These are phyloP conservation scores for Umbelopsis sp. DNA, from an alignment of 371 early-diverging fungal species.

Conservation along the genomic window DNA sequence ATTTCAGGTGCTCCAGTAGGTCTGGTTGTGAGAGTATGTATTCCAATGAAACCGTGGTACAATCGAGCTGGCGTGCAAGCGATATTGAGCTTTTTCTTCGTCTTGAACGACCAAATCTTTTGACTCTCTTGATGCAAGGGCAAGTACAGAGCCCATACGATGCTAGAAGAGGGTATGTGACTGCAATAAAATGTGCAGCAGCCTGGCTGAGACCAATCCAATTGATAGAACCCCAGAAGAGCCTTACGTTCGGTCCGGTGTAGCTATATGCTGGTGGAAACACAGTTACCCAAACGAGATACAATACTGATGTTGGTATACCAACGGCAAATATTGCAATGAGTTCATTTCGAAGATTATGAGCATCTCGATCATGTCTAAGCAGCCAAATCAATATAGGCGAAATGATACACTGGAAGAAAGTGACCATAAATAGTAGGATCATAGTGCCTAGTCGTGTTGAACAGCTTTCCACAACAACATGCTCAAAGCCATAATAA, in stretches of 20 bases:
- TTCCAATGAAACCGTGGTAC: conserved; percentile 33
- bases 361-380: conserved; percentile 31
- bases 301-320: conserved; percentile 32
- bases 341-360: conserved; percentile 46
- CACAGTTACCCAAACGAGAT: conserved; percentile 28
- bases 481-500: conserved; percentile 4
- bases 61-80: background rate
- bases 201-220: background rate
- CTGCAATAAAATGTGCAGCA: background rate
- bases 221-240: background rate
- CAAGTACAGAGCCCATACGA: conserved; percentile 4
- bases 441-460: conserved; percentile 25
- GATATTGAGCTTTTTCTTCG: background rate
- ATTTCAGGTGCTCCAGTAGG: conserved; percentile 27
- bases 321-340: conserved; percentile 29
- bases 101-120: background rate
- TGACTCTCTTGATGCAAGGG: background rate
- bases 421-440: conserved; percentile 20
- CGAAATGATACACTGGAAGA: conserved; percentile 31
- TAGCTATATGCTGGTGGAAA: background rate
- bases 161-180: background rate
- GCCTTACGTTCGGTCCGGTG: background rate
- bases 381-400: conserved; percentile 33
- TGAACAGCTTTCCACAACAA: conserved; percentile 19
- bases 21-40: conserved; percentile 26